phyloP scores from a whole-genome alignment of 2,329 filamentous ascomycete genomes.

The Ascomycota sp. region DNA sequence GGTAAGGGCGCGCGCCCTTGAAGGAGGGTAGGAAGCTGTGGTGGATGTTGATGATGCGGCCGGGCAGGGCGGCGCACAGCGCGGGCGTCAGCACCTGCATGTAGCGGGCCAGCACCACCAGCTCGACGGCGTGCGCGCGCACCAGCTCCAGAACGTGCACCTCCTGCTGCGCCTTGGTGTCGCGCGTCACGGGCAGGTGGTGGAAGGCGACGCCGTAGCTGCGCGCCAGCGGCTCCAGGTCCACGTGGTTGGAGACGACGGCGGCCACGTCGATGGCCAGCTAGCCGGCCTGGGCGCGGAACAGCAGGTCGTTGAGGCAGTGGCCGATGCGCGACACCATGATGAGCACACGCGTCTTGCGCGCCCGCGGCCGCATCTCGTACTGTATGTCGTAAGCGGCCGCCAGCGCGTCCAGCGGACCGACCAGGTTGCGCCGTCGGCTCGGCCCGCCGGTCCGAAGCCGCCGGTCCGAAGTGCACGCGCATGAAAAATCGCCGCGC shows the following conservation, averaged over 20 bases:
- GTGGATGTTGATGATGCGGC: conserved; percentile 83
- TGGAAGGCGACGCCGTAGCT: conserved; percentile 63
- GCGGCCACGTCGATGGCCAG: conserved; percentile 55
- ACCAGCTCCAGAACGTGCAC: conserved; percentile 49
- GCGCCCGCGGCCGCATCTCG: conserved; percentile 44
- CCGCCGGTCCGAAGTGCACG: conserved; percentile 53
- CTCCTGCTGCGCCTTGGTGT: conserved; percentile 61
- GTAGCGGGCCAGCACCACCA: conserved; percentile 66
- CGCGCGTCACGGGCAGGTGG: conserved; percentile 60
- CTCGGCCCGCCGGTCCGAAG: conserved; percentile 17
- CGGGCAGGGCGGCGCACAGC: conserved; percentile 60
- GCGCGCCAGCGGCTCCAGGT: conserved; percentile 46
- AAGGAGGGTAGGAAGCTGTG: conserved; percentile 72
- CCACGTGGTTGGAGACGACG: conserved; percentile 67
- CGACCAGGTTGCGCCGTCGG: conserved; percentile 20
- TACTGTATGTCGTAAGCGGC: conserved; percentile 47
- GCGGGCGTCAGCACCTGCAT: conserved; percentile 69
- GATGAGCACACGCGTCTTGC: conserved; percentile 60
- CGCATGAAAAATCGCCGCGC: conserved; percentile 74
- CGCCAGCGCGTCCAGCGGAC: conserved; percentile 40
- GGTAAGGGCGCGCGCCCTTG: conserved; percentile 77
- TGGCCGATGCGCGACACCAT: conserved; percentile 84
- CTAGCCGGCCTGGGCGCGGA: conserved; percentile 56
- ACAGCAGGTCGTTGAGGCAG: conserved; percentile 67
- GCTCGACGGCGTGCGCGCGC: conserved; percentile 47